phyloP scores from a whole-genome alignment of 2,329 filamentous ascomycete genomes.

The Penicillium occitanis region DNA sequence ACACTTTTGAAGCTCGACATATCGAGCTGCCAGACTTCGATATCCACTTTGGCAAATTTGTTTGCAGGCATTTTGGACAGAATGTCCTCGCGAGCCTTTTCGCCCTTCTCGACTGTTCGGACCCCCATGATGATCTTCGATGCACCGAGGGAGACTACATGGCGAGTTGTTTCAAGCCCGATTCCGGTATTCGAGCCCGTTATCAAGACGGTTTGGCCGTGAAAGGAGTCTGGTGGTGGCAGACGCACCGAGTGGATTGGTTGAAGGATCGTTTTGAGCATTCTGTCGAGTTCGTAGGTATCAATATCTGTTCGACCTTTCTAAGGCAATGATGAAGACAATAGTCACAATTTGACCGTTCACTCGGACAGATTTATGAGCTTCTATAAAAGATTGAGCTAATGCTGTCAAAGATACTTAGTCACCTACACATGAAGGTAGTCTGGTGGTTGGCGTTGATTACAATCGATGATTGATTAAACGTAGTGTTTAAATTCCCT shows the following conservation, averaged over 20 bases:
- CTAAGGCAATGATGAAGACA: neutral
- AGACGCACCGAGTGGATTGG: conserved; percentile 12
- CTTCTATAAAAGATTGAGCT: neutral
- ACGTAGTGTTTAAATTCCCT: neutral
- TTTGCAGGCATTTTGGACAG: conserved; percentile 27
- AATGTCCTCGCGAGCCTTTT: conserved; percentile 45
- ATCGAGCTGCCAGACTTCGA: conserved; percentile 51
- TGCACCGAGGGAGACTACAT: conserved; percentile 19
- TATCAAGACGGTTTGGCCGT: conserved; percentile 20
- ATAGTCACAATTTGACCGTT: neutral
- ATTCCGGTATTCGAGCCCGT: conserved; percentile 22
- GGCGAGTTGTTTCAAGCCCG: conserved; percentile 13
- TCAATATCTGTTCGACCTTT: neutral
- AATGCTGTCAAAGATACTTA: neutral
- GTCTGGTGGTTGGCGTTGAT: neutral
- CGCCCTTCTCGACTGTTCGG: conserved; percentile 44
- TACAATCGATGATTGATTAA: neutral
- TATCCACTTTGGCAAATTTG: neutral
- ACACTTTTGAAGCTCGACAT: conserved; percentile 43
- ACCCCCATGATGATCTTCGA: conserved; percentile 36
- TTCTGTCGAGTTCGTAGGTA: neutral
- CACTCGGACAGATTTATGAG: neutral
- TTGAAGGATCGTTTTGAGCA: conserved; percentile 16
- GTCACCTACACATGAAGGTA: neutral
- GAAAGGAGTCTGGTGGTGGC: conserved; percentile 7